These are phyloP conservation scores for Herpetomonas tarakana DNA, from an alignment of 208 protist species.

Conservation along the genomic window DNA sequence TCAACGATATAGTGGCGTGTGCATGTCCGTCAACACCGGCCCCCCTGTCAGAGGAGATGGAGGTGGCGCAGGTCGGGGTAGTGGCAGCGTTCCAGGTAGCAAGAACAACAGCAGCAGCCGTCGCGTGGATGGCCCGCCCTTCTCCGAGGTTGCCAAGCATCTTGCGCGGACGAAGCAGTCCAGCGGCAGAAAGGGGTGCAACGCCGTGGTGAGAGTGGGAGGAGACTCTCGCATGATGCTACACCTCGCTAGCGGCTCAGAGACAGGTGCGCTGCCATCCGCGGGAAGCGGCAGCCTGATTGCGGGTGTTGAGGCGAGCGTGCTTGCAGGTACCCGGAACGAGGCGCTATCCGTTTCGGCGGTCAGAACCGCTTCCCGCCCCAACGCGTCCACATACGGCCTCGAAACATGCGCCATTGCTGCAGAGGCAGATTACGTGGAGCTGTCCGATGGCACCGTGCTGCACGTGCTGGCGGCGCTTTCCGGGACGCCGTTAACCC, in stretches of 20 bases:
- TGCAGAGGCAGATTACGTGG: neutral
- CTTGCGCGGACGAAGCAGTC: no score
- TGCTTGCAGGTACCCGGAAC: neutral
- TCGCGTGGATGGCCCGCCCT: no score
- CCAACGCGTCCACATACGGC: neutral
- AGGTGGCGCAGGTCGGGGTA: neutral
- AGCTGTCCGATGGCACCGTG: neutral
- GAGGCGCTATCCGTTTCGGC: neutral
- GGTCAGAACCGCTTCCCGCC: neutral
- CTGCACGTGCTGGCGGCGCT: neutral
- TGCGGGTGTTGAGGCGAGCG: neutral
- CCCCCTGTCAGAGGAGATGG: neutral
- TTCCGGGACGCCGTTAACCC: no score
- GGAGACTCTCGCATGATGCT: no score
- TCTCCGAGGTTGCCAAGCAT: no score
- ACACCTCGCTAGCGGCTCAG: no score
- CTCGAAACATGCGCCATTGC: neutral
- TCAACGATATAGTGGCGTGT: neutral
- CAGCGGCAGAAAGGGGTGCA: no score
- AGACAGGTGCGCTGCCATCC: no score
- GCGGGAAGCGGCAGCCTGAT: neutral
- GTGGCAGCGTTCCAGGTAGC: no score
- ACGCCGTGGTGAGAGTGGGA: no score
- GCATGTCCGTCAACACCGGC: neutral
- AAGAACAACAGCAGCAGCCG: no score